Evolutionary conservation across 1,284 basidiomycete species (phyloP), one percentile per base, ranked within the genome.

Genomic region (Cryptococcus hybrid): DNA sequence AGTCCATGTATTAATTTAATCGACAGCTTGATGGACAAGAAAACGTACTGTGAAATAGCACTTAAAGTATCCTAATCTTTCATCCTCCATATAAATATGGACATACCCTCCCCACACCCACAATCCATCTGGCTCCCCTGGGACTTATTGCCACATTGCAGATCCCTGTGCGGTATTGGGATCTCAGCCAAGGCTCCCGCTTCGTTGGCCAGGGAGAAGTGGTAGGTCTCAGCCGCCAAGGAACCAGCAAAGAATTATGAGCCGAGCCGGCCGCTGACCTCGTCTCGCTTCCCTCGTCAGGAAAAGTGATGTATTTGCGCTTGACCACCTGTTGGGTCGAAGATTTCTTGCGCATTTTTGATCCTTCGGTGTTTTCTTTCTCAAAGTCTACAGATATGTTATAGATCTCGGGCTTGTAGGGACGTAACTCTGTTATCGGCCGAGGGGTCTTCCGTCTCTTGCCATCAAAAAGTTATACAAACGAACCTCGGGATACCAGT

Each of bases 91-190:
- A 69, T 60, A 57, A 65, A 65, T 5, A 67, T 47, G 5, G 57
- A 52, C 53, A 56, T 45, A 18, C 18, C 18, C 18, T 18, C 18
- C 18, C 18, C 30, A 65, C 66, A 11, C 59, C 68, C 1, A 69
- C 54, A 6, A 69, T 54, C 62, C 64, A 69, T 54, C 64, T 57
- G 9, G 62, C 68, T 18, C 68, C 68, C 51, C 68, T 60, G 3
- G 66, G 68, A 46, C 62, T 65, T 30, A 69, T 65, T 5, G 64
- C 61, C 3, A 59, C 55, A 47, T 52, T 59, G 7, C 38, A 44
- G 15, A 66, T 44, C 45, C 56, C 51, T 11, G 52, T 45, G 11
- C 15, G 8, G 34, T 39, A 36, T 8, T n/a, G 3, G n/a, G 18
- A n/a, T 38, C 35, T n/a, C 13, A 36, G 12, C 40, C 42, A 38